These are phyloP conservation scores for Alternaria consortialis DNA, from an alignment of 2,329 filamentous ascomycete species.

Conservation along the genomic window DNA sequence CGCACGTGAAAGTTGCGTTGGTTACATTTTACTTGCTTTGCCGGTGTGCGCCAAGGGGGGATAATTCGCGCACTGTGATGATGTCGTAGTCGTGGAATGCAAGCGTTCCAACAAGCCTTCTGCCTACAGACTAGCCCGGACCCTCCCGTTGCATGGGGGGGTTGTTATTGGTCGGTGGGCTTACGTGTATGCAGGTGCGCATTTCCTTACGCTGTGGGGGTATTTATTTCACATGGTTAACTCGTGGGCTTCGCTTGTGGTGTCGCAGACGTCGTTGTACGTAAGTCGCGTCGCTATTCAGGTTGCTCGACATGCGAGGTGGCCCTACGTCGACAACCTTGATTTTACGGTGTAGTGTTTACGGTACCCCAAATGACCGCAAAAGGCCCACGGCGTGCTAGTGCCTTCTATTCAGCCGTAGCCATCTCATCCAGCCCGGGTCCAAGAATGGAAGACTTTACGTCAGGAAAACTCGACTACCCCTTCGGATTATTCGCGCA, in stretches of 20 bases:
- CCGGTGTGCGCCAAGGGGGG: not conserved
- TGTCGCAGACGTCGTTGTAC: not conserved
- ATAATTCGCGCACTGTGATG: constrained; percentile 7
- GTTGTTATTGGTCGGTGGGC: not conserved
- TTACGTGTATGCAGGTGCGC: not conserved
- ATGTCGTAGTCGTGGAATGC: not conserved
- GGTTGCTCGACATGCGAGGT: not conserved
- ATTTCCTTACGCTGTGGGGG: not conserved
- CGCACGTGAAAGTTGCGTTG: not conserved
- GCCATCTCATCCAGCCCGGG: not conserved
- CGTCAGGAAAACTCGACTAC: not conserved
- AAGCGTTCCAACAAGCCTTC: not conserved
- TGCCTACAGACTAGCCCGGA: not conserved
- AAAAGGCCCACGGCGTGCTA: not conserved
- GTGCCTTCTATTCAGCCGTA: not conserved
- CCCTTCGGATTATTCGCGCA: not conserved
- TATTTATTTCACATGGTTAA: not conserved
- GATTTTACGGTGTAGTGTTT: not conserved
- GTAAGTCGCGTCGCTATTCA: not conserved
- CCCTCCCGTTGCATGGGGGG: not conserved
- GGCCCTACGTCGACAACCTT: not conserved
- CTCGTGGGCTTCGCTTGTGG: not conserved
- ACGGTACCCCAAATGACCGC: constrained; percentile 1
- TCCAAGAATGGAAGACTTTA: constrained; percentile 6
- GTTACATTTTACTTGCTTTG: not conserved